Evolutionary conservation across 2,329 filamentous ascomycete genomes (phyloP).

Genomic region (Fusarium beomiforme): DNA sequence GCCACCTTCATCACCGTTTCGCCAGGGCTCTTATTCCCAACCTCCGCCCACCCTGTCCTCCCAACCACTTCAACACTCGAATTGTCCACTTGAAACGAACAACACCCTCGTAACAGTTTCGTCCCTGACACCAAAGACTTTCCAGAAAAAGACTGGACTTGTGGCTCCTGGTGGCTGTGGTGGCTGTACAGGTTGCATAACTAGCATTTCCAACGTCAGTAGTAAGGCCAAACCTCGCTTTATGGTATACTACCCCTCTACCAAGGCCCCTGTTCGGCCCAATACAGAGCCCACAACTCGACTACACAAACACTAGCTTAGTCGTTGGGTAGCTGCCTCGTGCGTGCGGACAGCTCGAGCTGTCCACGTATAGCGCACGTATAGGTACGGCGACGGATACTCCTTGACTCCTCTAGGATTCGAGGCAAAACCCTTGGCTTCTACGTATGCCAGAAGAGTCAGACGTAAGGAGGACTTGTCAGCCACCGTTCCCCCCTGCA

Average conservation of each 20-base stretch:
- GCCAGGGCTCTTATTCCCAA: slow-evolving; percentile 23
- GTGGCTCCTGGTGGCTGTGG: slow-evolving; percentile 31
- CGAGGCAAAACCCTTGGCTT: slow-evolving; percentile 29
- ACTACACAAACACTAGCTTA: slow-evolving; percentile 39
- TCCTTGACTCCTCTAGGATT: slow-evolving; percentile 18
- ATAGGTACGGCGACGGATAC: slow-evolving; percentile 24
- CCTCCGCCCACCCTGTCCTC: slow-evolving; percentile 16
- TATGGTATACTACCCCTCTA: slow-evolving; percentile 27
- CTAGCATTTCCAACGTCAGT: slow-evolving; percentile 29
- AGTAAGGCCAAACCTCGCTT: slow-evolving; percentile 19
- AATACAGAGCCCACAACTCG: slow-evolving; percentile 27
- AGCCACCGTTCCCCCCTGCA: slow-evolving; percentile 29
- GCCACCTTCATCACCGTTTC: slow-evolving; percentile 24
- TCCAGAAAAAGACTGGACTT: slow-evolving; percentile 18
- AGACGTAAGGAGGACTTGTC: slow-evolving; percentile 16
- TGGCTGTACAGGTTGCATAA: slow-evolving; percentile 22
- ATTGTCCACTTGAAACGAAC: slow-evolving; percentile 26
- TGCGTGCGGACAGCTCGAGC: slow-evolving; percentile 17
- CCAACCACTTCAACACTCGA: slow-evolving; percentile 27
- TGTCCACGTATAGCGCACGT: slow-evolving; percentile 40
- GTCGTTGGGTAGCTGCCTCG: slow-evolving; percentile 35
- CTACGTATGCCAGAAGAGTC: slow-evolving; percentile 26
- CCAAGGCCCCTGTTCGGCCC: slow-evolving; percentile 27
- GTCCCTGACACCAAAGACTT: not conserved
- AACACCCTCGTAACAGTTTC: slow-evolving; percentile 26